These are phyloP conservation scores for Gossypium gossypioides DNA, from an alignment of 441 rosid species.

Conservation along the genomic window DNA sequence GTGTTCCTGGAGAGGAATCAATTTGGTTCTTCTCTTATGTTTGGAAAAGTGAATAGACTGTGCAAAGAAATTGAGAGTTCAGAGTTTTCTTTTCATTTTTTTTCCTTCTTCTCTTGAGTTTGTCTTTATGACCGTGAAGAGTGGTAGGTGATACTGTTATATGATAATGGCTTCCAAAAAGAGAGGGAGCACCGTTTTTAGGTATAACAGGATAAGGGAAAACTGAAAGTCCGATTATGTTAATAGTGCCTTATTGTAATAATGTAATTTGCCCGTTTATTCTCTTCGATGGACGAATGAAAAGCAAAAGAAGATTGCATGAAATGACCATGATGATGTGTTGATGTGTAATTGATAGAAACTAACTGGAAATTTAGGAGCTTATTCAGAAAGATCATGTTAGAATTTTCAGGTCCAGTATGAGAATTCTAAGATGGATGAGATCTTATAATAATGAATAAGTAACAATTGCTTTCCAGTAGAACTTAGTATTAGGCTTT, in stretches of 20 bases:
- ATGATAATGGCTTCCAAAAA: not conserved
- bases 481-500: not conserved
- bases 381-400: not conserved
- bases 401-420: not conserved
- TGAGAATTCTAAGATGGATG: not conserved
- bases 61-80: not conserved
- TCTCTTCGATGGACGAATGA: not conserved
- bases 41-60: not conserved
- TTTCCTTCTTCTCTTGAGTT: not conserved
- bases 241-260: not conserved
- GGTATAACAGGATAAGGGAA: not conserved
- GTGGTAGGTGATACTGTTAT: not conserved
- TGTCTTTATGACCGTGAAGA: not conserved
- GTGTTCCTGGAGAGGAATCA: not conserved
- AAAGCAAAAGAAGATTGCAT: not conserved
- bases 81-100: not conserved
- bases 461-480: not conserved
- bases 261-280: not conserved
- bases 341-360: not conserved
- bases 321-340: not conserved
- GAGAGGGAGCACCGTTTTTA: not conserved
- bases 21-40: not conserved
- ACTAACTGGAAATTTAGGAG: not conserved
- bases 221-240: not conserved
- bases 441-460: not conserved